A percentile compares a stretch with the other conserved stretches of the same genome.
These are phyloP conservation scores for Fallopia convolvulus DNA, from an alignment of 148 eudicot species.

Conservation along the genomic window DNA sequence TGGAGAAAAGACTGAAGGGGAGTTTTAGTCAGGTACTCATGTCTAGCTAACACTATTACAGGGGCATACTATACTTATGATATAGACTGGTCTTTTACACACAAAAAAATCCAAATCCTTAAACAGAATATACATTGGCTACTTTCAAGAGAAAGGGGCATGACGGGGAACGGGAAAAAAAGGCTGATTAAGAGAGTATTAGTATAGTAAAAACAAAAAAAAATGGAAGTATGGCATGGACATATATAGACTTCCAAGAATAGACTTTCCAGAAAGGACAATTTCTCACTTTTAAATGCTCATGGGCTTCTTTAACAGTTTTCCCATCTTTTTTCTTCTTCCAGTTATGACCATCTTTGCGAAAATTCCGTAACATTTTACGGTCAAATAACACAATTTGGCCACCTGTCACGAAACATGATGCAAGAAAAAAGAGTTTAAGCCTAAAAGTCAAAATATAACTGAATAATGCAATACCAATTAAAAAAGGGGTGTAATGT, in stretches of 20 bases:
- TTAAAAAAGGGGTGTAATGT: not conserved
- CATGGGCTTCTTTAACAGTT: constrained; percentile 98
- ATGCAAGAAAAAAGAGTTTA: not conserved
- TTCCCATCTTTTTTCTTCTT: constrained; percentile 93
- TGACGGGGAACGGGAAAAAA: not conserved
- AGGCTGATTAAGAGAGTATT: not conserved
- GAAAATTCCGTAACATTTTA: constrained; percentile 81
- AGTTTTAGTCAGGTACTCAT: not conserved
- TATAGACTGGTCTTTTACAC: not conserved
- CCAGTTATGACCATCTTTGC: constrained; percentile 95
- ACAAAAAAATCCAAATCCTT: not conserved
- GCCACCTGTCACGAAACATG: constrained; percentile 47
- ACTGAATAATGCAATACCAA: not conserved
- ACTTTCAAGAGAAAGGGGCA: not conserved
- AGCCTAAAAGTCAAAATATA: not conserved
- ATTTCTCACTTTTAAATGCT: constrained; percentile 71
- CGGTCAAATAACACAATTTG: constrained; percentile 82
- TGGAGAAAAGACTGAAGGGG: not conserved
- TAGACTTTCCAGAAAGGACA: constrained; percentile 6
- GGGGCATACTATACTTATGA: not conserved
- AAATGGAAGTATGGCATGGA: not conserved
- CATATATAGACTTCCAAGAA: not conserved
- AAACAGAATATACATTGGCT: not conserved
- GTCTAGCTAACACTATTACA: not conserved
- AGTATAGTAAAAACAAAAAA: not conserved